A percentile compares a stretch with the other conserved stretches of the same genome.
Evolutionary conservation across 306 rosid genomes (phyloP).

Genomic region (Pachyrhizus erosus): DNA sequence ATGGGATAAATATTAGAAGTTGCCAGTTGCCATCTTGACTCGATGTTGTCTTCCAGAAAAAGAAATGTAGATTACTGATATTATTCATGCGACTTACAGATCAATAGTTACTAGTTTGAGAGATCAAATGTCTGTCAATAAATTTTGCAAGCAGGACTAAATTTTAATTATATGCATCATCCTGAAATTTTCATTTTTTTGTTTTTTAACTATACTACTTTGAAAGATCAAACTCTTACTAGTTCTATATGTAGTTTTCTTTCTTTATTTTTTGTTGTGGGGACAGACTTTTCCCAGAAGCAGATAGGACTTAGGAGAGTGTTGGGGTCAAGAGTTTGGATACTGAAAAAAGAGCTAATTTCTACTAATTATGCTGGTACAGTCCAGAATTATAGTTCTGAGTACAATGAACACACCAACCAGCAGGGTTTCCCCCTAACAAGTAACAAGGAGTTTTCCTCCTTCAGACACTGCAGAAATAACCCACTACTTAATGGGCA

Average conservation of each 20-base stretch:
- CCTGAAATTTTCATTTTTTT: not conserved
- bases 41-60: constrained; percentile 16
- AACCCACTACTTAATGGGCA: not conserved
- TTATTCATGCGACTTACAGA: constrained; percentile 4
- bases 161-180: not conserved
- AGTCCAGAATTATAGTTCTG: not conserved
- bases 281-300: not conserved
- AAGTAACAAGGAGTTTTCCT: not conserved
- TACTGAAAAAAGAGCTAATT: not conserved
- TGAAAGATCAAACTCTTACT: not conserved
- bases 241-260: not conserved
- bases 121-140: not conserved
- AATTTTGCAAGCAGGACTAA: not conserved
- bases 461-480: not conserved
- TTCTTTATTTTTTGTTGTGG: constrained; percentile 3
- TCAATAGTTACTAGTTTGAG: constrained; percentile 19
- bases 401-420: not conserved
- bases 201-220: not conserved
- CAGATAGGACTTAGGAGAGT: not conserved
- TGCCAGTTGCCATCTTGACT: constrained; percentile 5
- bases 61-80: not conserved
- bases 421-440: not conserved
- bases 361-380: not conserved
- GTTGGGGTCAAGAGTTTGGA: not conserved
- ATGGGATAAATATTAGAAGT: not conserved